Evolutionary conservation across 306 rosid species (phyloP).

Genomic region (Adenanthera pavonina): DNA sequence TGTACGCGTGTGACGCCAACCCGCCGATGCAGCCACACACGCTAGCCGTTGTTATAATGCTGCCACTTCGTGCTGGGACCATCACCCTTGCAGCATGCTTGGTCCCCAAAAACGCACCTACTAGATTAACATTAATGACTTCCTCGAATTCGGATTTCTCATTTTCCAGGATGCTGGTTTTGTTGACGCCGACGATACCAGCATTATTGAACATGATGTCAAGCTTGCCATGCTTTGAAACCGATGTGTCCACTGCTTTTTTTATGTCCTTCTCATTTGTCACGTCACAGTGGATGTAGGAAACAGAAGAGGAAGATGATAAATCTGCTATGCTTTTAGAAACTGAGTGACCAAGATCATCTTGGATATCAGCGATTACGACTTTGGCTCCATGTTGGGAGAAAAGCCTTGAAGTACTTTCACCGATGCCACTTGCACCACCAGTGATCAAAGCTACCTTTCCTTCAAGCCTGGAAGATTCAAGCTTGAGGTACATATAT

Average conservation of each 20-base stretch:
- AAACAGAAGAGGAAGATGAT: too few species aligned
- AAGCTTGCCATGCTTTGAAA: slow-evolving; percentile 51
- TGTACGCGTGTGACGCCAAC: neutral
- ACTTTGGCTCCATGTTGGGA: slow-evolving; percentile 54
- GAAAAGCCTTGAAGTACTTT: slow-evolving; percentile 51
- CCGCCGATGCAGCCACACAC: slow-evolving; percentile 41
- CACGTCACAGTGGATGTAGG: slow-evolving; percentile 60
- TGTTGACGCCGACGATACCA: neutral
- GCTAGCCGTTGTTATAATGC: slow-evolving; percentile 40
- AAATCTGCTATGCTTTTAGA: neutral
- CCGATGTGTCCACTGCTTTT: slow-evolving; percentile 38
- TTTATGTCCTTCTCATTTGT: slow-evolving; percentile 47
- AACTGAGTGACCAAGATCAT: neutral
- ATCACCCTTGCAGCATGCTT: slow-evolving; percentile 61
- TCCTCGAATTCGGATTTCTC: slow-evolving; percentile 38
- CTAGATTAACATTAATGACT: slow-evolving; percentile 44
- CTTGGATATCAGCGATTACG: slow-evolving; percentile 46
- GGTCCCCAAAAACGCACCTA: slow-evolving; percentile 50
- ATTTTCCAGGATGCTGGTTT: slow-evolving; percentile 40
- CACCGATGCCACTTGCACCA: slow-evolving; percentile 62
- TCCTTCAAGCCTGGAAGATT: slow-evolving; percentile 54
- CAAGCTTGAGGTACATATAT: too few species aligned
- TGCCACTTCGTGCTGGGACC: slow-evolving; percentile 36
- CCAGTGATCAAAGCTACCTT: slow-evolving; percentile 66
- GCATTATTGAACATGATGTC: slow-evolving; percentile 74